Base-by-base conservation (phyloP, 208 protist species). In the Trypanosomatidae sp. region DNA sequence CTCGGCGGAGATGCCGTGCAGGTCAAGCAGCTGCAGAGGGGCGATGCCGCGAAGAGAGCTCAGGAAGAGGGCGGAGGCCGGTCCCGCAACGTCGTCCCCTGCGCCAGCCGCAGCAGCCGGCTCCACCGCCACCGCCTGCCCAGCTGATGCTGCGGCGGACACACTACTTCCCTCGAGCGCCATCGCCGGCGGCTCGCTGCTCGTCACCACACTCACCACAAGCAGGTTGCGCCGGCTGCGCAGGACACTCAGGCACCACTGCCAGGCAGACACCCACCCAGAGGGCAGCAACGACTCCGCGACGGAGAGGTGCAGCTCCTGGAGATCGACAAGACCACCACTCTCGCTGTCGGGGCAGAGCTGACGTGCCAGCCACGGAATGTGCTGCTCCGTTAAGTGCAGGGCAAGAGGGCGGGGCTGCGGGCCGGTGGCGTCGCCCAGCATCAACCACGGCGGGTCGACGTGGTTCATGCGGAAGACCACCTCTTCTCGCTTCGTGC, bases 371-470 rank as follows among this genome's bases (percentile, higher is more conserved):
- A 91, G 74, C 87, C 87, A 91, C 33, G 76, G 81, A n/a, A 89
- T 70, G 62, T 89, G 83, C 58, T 69, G 64, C 53, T 91, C 87
- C 3, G 87, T 91, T 22, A 91, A 3, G 77, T 91, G 83, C 3
- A 91, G 71, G 0, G 87, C 83, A 2, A 87, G 60, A 7, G 85
- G 66, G 0, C 78, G 80, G 6, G 66, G 64, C 60, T 64, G 72
- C 43, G 56, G 62, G 17, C 74, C 75, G 30, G 17, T 19, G 19
- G 62, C 58, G 65, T 49, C 43, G 10, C 66, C 71, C 7, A 76
- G 25, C 66, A 83, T 77, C 36, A 47, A 49, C 79, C 79, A 79
- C 62, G 72, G 71, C 43, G 73, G 72, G 53, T 88, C 74, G 4
- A 67, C 39, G 1, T 7, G 17, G 53, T 80, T 58, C 70, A 80